Evolutionary conservation across 1,284 basidiomycete species (phyloP).

Genomic region (Leccinum pachyderme): DNA sequence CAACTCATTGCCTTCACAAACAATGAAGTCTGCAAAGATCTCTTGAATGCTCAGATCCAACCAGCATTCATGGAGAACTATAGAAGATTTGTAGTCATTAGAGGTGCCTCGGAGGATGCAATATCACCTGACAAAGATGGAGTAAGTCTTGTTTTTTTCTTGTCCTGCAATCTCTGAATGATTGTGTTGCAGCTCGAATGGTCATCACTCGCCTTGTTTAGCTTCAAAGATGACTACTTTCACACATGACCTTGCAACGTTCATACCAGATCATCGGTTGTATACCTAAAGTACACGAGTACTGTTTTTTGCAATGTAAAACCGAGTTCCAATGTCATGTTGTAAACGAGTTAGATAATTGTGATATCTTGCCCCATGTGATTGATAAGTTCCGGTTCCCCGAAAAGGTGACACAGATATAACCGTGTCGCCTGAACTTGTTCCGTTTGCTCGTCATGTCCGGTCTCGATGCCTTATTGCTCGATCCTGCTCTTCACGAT

Average conservation of each 20-base stretch:
- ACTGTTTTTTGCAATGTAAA: not conserved
- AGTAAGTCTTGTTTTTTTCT: conserved; percentile 27
- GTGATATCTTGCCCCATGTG: conserved; percentile 10
- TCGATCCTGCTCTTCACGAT: conserved; percentile 83
- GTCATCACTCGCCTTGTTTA: conserved; percentile 33
- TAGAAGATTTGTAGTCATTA: conserved; percentile 60
- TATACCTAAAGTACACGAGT: conserved; percentile 1
- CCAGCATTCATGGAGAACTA: conserved; percentile 55
- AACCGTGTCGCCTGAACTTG: not conserved
- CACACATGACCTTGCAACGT: conserved; percentile 1
- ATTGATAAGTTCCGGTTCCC: conserved; percentile 16
- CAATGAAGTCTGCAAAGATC: conserved; percentile 23
- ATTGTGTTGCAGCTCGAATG: conserved; percentile 39
- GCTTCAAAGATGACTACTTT: conserved; percentile 44
- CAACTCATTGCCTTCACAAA: conserved; percentile 21
- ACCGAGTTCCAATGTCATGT: not conserved
- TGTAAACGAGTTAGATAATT: not conserved
- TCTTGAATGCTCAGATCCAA: conserved; percentile 40
- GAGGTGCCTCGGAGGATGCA: conserved; percentile 33
- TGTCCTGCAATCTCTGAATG: not conserved
- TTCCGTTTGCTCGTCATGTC: conserved; percentile 21
- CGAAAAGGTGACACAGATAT: not conserved
- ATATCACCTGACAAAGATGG: conserved; percentile 31
- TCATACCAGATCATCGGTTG: conserved; percentile 3
- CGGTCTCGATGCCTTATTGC: conserved; percentile 38